Percentiles rank a stretch among this genome's conserved stretches.
Evolutionary conservation across 306 rosid species (phyloP).

Genomic region (Trichosanthes cucumerina): DNA sequence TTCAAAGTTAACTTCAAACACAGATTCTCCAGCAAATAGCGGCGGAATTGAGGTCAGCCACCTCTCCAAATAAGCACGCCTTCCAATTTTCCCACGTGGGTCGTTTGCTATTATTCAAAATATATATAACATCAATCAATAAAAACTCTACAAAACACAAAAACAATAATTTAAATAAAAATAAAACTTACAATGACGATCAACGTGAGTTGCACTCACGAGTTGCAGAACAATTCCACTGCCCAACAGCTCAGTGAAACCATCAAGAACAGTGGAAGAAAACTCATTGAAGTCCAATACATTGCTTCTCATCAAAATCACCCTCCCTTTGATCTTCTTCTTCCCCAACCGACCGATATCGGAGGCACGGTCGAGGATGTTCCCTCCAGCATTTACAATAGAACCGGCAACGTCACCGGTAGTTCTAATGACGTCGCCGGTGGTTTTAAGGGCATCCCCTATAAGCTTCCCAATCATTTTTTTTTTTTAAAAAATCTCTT

Average conservation of each 20-base stretch:
- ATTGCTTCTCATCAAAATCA: not conserved
- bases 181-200: conserved; percentile 14
- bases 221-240: not conserved
- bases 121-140: conserved; percentile 22
- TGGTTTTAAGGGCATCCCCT: not conserved
- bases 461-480: not conserved
- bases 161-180: not conserved
- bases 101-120: too few relatives aligned
- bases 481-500: too few relatives aligned
- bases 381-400: not conserved
- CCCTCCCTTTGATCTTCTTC: not conserved
- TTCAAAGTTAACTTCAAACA: too few relatives aligned
- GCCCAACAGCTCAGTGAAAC: not conserved
- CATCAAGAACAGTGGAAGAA: not conserved
- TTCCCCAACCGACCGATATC: not conserved
- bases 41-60: too few relatives aligned
- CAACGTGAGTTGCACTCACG: not conserved
- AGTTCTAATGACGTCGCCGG: not conserved
- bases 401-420: not conserved
- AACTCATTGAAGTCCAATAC: not conserved
- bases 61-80: too few relatives aligned
- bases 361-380: not conserved
- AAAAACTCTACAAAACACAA: conserved; percentile 58
- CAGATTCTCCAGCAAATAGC: too few relatives aligned
- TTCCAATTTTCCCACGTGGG: too few relatives aligned